Conservation (phyloP, 192 early-diverging fungal genomes). For the Coemansia sp. region DNA sequence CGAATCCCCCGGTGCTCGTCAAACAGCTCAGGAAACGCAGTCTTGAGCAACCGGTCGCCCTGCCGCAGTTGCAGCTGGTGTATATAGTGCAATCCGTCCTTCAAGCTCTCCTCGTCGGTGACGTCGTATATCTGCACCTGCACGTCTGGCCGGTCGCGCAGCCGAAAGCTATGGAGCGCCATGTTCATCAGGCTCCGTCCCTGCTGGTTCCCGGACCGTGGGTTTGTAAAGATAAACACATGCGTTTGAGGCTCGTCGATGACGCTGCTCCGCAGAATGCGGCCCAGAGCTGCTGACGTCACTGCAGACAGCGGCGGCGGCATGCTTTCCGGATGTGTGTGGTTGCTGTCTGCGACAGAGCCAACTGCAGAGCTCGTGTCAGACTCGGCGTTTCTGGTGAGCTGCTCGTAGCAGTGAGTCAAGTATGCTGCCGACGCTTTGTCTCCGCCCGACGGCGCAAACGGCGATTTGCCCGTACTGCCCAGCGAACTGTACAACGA, state of each 20-base stretch:
- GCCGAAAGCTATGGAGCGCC: slow-evolving; percentile 66
- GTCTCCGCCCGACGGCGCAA: slow-evolving; percentile 27
- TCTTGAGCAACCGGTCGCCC: slow-evolving; percentile 43
- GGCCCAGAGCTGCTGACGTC: slow-evolving; percentile 16
- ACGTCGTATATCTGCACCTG: slow-evolving; percentile 76
- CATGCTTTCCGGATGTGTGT: too few species aligned
- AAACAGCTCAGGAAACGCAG: slow-evolving; percentile 53
- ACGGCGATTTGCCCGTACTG: slow-evolving; percentile 34
- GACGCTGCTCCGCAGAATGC: slow-evolving; percentile 9
- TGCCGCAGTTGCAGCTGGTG: slow-evolving; percentile 56
- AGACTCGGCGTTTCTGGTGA: slow-evolving; percentile 34
- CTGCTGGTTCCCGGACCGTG: slow-evolving; percentile 70
- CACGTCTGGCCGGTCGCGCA: slow-evolving; percentile 62
- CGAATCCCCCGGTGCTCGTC: slow-evolving; percentile 19
- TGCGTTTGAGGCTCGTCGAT: slow-evolving; percentile 59
- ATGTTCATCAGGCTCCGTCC: slow-evolving; percentile 62
- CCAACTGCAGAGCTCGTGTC: not conserved
- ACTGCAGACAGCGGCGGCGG: slow-evolving; percentile 10
- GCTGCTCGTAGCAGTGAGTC: slow-evolving; percentile 48
- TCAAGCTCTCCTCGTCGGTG: slow-evolving; percentile 58
- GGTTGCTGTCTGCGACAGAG: not conserved
- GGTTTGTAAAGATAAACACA: slow-evolving; percentile 76
- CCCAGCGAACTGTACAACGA: slow-evolving; percentile 1
- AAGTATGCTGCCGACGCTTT: slow-evolving; percentile 33
- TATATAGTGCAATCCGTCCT: slow-evolving; percentile 61